These are phyloP conservation scores for Mycena rosella DNA, from an alignment of 768 basidiomycete genomes.

Conservation along the genomic window DNA sequence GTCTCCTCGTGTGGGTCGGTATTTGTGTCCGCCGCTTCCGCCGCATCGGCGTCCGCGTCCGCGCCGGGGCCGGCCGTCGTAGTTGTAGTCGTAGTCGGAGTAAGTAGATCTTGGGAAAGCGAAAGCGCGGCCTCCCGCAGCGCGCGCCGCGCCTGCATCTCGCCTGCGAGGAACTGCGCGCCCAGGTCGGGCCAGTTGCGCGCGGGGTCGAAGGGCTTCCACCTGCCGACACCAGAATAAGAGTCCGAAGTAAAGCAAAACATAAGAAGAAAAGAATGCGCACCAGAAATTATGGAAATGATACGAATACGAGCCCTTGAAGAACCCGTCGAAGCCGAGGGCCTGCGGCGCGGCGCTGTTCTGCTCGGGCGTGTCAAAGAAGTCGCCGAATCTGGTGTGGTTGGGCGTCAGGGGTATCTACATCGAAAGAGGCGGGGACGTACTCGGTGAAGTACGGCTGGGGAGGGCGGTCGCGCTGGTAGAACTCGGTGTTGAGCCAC, in stretches of 20 bases:
- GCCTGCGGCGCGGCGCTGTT: constrained; percentile 85
- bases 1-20: too few relatives aligned
- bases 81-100: too few relatives aligned
- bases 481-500: constrained; percentile 93
- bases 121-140: constrained; percentile 51
- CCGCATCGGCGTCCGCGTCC: too few relatives aligned
- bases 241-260: too few relatives aligned
- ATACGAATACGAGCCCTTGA: constrained; percentile 92
- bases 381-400: constrained; percentile 76
- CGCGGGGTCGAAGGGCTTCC: constrained; percentile 90
- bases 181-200: constrained; percentile 96
- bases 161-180: constrained; percentile 78
- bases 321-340: constrained; percentile 91
- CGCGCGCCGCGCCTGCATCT: constrained; percentile 69
- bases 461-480: constrained; percentile 90
- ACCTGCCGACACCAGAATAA: constrained; percentile 63
- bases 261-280: constrained; percentile 32
- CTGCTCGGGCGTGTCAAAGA: constrained; percentile 81
- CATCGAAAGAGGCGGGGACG: constrained; percentile 31
- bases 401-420: constrained; percentile 7
- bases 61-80: not conserved
- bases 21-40: too few relatives aligned
- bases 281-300: constrained; percentile 96
- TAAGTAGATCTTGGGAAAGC: too few relatives aligned
- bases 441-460: constrained; percentile 93